phyloP scores from a whole-genome alignment of 208 protist genomes.

The Acanthamoeba lugdunensis region DNA sequence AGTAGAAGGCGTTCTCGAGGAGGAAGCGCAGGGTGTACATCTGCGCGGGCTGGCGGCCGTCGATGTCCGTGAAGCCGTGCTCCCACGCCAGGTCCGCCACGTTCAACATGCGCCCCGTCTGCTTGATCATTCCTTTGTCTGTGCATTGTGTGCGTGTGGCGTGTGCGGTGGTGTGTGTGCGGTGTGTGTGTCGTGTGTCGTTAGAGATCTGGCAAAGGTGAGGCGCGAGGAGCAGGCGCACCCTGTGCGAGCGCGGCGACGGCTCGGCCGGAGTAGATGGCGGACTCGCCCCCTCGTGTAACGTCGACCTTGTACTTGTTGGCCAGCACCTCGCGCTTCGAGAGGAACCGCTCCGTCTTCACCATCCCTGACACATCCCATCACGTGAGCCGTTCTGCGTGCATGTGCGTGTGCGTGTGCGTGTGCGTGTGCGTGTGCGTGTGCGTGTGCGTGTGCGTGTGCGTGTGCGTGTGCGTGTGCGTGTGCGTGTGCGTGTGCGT shows the following conservation, averaged over 20 bases:
- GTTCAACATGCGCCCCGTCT: constrained; percentile 15
- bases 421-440: too few relatives aligned
- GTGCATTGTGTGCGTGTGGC: too few relatives aligned
- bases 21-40: constrained; percentile 42
- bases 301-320: constrained; percentile 10
- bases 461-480: too few relatives aligned
- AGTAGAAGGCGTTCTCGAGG: constrained; percentile 41
- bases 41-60: constrained; percentile 38
- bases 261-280: constrained; percentile 54
- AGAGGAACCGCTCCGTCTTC: constrained; percentile 17
- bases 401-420: too few relatives aligned
- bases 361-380: not conserved
- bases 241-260: not conserved
- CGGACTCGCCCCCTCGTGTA: not conserved
- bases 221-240: too few relatives aligned
- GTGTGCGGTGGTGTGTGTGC: too few relatives aligned
- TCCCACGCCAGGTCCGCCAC: constrained; percentile 44
- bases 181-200: too few relatives aligned
- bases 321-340: constrained; percentile 19
- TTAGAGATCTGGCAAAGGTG: too few relatives aligned
- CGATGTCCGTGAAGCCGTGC: constrained; percentile 39
- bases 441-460: too few relatives aligned
- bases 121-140: not conserved
- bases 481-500: too few relatives aligned
- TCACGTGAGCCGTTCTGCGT: too few relatives aligned